Percentiles rank a stretch among this genome's conserved stretches.
These are phyloP conservation scores for Epicoccum nigrum DNA, from an alignment of 2,329 filamentous ascomycete genomes.

Conservation along the genomic window DNA sequence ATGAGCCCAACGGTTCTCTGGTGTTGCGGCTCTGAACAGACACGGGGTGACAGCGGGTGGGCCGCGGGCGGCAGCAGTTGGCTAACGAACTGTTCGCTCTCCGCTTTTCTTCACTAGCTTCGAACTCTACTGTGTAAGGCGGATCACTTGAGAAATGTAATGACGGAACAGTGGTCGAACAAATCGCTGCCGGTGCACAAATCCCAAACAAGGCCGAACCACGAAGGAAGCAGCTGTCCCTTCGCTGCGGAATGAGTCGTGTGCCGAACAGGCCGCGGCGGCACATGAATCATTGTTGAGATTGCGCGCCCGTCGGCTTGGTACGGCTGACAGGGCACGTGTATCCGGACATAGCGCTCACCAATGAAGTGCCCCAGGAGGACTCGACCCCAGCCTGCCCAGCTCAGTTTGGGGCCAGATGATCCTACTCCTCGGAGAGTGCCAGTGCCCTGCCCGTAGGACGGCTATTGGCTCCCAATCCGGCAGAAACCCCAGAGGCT, in stretches of 20 bases:
- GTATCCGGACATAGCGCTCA: not conserved
- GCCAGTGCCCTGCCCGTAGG: not conserved
- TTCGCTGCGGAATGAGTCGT: conserved; percentile 1
- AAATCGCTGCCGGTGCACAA: too few relatives aligned
- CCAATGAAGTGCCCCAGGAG: not conserved
- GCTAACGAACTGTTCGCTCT: not conserved
- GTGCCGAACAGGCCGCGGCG: not conserved
- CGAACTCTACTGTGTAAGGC: not conserved
- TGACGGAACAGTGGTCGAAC: too few relatives aligned
- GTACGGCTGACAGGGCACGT: conserved; percentile 1
- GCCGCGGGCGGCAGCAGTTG: conserved; percentile 2
- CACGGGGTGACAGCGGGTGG: conserved; percentile 2
- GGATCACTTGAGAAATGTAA: not conserved
- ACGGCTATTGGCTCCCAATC: conserved; percentile 15
- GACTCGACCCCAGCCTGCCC: too few relatives aligned
- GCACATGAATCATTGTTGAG: conserved; percentile 11
- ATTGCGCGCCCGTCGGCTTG: conserved; percentile 3
- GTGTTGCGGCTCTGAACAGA: not conserved
- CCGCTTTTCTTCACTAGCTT: not conserved
- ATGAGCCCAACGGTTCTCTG: not conserved
- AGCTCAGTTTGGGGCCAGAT: not conserved
- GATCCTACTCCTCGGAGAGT: conserved; percentile 5
- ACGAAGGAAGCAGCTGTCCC: not conserved
- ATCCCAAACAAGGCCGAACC: not conserved
- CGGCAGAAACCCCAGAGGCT: conserved; percentile 1